These are phyloP conservation scores for Boletus vermiculosoides DNA, from an alignment of 768 basidiomycete species.

Conservation along the genomic window DNA sequence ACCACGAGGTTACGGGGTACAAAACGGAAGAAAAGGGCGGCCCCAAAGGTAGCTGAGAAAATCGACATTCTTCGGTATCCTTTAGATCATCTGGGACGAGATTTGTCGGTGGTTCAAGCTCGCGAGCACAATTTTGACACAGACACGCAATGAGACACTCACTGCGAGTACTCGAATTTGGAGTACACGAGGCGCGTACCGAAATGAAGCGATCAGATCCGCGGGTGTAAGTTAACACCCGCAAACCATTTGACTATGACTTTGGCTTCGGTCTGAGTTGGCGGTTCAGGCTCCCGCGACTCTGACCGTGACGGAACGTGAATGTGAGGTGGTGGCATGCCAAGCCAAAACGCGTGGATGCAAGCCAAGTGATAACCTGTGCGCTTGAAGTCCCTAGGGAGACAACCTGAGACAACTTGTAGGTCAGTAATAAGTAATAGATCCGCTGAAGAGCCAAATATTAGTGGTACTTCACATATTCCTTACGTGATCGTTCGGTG, in stretches of 20 bases:
- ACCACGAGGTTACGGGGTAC: not conserved
- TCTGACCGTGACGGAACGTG: conserved; percentile 2
- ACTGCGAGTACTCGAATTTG: not conserved
- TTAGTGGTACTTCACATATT: not conserved
- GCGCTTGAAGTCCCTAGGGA: conserved; percentile 3
- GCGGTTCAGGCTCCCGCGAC: conserved; percentile 9
- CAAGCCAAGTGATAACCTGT: not conserved
- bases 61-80: not conserved
- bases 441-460: not conserved
- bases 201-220: conserved; percentile 30
- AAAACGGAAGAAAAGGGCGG: not conserved
- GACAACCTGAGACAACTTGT: not conserved
- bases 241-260: conserved; percentile 15
- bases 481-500: conserved; percentile 30
- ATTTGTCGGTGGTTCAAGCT: conserved; percentile 2
- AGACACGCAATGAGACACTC: conserved; percentile 10
- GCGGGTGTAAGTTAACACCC: conserved; percentile 29
- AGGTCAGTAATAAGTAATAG: conserved; percentile 20
- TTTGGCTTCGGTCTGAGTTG: conserved; percentile 22
- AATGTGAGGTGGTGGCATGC: not conserved
- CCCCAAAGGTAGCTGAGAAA: not conserved
- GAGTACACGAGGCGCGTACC: conserved; percentile 27
- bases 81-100: not conserved
- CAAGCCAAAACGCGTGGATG: not conserved
- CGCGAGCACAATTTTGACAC: not conserved